Base-by-base conservation (phyloP, 768 basidiomycete genomes). In the Omphalotus guepiniiformis region DNA sequence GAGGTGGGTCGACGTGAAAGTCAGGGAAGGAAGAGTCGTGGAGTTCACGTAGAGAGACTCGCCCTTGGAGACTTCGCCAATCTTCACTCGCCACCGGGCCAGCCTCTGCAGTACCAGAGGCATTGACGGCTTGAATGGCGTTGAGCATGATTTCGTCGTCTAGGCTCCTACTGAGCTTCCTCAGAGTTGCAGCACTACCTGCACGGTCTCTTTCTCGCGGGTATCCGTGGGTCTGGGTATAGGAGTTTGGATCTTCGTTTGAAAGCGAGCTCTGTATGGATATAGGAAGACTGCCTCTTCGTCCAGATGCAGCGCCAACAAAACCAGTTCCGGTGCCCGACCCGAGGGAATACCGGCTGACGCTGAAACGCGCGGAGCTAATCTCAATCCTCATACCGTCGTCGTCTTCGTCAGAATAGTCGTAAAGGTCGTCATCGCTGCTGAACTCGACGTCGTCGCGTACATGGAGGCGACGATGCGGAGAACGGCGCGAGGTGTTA, bases 271-370 rank as follows among this genome's bases (percentile, higher is more conserved):
- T n/a, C n/a, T n/a, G n/a, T n/a, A n/a, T n/a, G n/a, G n/a, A n/a
- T n/a, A 83, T 76, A n/a, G 84, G 82, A 13, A 78, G 56, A 54
- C 82, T 85, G 11, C 78, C 78, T 49, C 78, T 70, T 47, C 80
- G 71, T 32, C 48, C 53, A 25, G 15, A 42, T 15, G 41, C n/a
- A 22, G 23, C 18, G 11, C 37, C 38, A 25, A 18, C 21, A 34
- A 16, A 37, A 6, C 16, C 42, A 6, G 29, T 35, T 13, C 44
- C 34, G 6, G 22, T 12, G 15, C 35, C 19, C 12, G 42, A 40
- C 36, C 28, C 12, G 49, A 23, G 25, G 57, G 55, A 9, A 53
- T 50, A 21, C 23, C 60, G 55, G 22, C 44, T 48, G 13, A 42
- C 64, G 21, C 66, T 64, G 43, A 64, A 69, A 39, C 59, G 65